Percentiles rank a stretch among this genome's conserved stretches.
phyloP scores from a whole-genome alignment of 202 grass and related monocot genomes.

The Miscanthus sacchariflorus region DNA sequence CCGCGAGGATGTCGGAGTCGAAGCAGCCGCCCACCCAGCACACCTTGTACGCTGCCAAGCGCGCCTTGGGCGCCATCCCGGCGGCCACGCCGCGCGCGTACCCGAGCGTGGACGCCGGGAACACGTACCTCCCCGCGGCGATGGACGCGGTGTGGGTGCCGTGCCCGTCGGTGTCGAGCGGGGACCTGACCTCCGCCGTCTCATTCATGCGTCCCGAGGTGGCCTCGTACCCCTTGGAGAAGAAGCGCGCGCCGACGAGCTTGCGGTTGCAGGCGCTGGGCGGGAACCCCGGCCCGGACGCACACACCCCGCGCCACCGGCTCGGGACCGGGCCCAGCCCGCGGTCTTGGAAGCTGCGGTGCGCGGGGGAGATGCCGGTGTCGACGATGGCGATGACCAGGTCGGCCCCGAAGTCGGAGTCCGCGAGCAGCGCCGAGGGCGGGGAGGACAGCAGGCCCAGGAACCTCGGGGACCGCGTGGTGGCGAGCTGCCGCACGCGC shows the following conservation, averaged over 20 bases:
- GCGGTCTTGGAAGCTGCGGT: constrained; percentile 79
- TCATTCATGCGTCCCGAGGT: constrained; percentile 92
- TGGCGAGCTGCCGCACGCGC: constrained; percentile 66
- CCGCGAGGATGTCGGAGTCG: constrained; percentile 96
- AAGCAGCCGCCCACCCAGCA: constrained; percentile 88
- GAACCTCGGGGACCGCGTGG: constrained; percentile 84
- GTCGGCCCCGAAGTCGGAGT: constrained; percentile 91
- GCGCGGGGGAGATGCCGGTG: constrained; percentile 83
- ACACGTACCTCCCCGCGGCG: constrained; percentile 86
- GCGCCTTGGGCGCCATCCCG: constrained; percentile 95
- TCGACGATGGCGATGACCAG: constrained; percentile 87
- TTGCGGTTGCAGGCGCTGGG: constrained; percentile 75
- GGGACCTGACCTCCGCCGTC: constrained; percentile 74
- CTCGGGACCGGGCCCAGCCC: constrained; percentile 65
- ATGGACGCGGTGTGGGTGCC: constrained; percentile 92
- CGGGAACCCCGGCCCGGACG: constrained; percentile 67
- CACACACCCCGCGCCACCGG: constrained; percentile 73
- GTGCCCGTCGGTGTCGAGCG: constrained; percentile 86
- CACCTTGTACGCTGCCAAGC: constrained; percentile 90
- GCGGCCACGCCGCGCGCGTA: constrained; percentile 83
- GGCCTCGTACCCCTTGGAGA: constrained; percentile 81
- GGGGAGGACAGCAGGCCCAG: constrained; percentile 78
- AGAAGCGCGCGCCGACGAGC: constrained; percentile 85
- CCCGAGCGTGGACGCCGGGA: constrained; percentile 89
- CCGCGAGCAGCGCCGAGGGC: constrained; percentile 81